Conservation (phyloP, 768 basidiomycete genomes). For the Tephrocybe sp. region DNA sequence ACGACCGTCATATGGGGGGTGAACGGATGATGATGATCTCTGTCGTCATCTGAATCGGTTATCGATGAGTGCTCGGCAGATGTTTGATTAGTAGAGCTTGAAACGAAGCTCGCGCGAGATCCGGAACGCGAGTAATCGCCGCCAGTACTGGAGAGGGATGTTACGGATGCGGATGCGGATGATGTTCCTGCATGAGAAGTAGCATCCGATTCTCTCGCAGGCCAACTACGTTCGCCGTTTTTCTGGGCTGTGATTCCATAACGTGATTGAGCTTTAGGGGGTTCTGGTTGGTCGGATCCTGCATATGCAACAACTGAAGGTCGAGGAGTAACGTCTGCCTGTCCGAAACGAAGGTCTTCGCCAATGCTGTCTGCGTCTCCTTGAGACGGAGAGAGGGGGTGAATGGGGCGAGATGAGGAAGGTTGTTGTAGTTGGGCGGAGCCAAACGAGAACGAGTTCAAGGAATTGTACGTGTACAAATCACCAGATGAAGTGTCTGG, state of each 20-base stretch:
- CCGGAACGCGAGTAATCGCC: slow-evolving; percentile 30
- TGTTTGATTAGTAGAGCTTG: slow-evolving; percentile 32
- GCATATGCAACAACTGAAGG: slow-evolving; percentile 43
- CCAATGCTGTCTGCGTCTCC: slow-evolving; percentile 32
- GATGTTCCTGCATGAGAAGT: slow-evolving; percentile 49
- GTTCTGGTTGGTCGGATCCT: slow-evolving; percentile 17
- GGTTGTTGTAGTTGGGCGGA: slow-evolving; percentile 33
- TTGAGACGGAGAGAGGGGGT: slow-evolving; percentile 34
- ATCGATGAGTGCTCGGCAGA: slow-evolving; percentile 36
- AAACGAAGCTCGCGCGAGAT: slow-evolving; percentile 27
- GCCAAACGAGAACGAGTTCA: slow-evolving; percentile 50
- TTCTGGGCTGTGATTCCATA: slow-evolving; percentile 6
- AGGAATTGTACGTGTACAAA: slow-evolving; percentile 43
- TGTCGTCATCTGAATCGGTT: slow-evolving; percentile 36
- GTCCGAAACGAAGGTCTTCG: slow-evolving; percentile 31
- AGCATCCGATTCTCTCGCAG: slow-evolving; percentile 33
- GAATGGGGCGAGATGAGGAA: slow-evolving; percentile 30
- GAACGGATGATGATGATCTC: slow-evolving; percentile 32
- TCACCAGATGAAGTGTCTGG: slow-evolving; percentile 19
- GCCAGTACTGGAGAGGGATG: slow-evolving; percentile 38
- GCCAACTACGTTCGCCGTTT: slow-evolving; percentile 9
- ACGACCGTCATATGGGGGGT: slow-evolving; percentile 21
- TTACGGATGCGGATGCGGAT: slow-evolving; percentile 44
- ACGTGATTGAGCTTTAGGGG: slow-evolving; percentile 1
- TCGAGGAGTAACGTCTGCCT: slow-evolving; percentile 49